These are phyloP conservation scores for Aspergillus terreus DNA, from an alignment of 2,329 filamentous ascomycete species.

Conservation along the genomic window DNA sequence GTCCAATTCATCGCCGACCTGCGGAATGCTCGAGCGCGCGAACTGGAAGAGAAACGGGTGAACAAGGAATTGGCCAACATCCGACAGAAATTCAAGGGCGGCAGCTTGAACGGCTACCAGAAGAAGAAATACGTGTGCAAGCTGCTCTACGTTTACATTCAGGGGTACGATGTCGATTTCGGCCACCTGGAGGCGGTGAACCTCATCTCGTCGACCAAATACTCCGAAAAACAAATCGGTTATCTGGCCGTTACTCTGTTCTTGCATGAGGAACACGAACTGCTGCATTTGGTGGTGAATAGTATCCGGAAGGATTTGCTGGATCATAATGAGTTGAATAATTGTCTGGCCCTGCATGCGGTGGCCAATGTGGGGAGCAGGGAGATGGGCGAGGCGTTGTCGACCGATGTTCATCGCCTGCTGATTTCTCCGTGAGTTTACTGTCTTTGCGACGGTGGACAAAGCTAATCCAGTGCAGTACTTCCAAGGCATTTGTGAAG, in stretches of 20 bases:
- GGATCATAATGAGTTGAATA: conserved; percentile 95
- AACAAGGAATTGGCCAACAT: conserved; percentile 99
- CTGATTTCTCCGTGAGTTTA: conserved; percentile 82
- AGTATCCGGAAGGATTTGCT: conserved; percentile 94
- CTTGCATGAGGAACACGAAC: conserved; percentile 93
- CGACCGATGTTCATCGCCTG: conserved; percentile 84
- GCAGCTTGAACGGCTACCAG: conserved; percentile 90
- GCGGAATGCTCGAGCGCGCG: conserved; percentile 87
- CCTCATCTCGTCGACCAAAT: conserved; percentile 92
- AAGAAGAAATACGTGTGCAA: conserved; percentile 99
- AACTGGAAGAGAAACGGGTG: conserved; percentile 97
- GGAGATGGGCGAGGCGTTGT: conserved; percentile 95
- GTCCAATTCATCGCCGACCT: conserved; percentile 98
- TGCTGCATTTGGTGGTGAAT: conserved; percentile 94
- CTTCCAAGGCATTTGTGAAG: conserved; percentile 96
- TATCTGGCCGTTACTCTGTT: conserved; percentile 97
- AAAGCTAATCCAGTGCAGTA: conserved; percentile 40
- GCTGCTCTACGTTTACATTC: conserved; percentile 97
- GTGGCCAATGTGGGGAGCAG: conserved; percentile 96
- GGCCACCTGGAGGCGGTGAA: conserved; percentile 98
- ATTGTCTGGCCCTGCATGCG: conserved; percentile 91
- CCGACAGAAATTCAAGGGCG: conserved; percentile 96
- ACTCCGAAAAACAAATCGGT: conserved; percentile 98
- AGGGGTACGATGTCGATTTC: conserved; percentile 99
- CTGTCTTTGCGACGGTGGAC: conserved; percentile 28